Evolutionary conservation across 179 eudicot genomes (phyloP).

Genomic region (Silene noctiflora): DNA sequence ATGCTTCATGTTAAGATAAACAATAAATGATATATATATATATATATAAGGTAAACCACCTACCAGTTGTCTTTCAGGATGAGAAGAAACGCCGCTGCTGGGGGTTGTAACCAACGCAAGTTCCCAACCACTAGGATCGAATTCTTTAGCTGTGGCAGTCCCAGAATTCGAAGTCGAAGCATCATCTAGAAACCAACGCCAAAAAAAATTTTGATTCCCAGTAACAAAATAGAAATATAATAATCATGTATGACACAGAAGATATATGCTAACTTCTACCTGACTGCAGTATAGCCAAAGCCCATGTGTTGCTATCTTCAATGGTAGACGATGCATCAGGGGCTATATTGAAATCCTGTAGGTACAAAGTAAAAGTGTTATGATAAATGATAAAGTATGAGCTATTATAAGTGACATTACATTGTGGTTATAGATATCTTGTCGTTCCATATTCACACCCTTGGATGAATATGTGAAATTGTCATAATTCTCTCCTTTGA

Average conservation of each 20-base stretch:
- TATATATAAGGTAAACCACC: constrained; percentile 12
- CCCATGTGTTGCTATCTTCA: constrained; percentile 79
- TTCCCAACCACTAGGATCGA: constrained; percentile 85
- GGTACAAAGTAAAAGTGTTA: neutral
- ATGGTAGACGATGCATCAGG: constrained; percentile 51
- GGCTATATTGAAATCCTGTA: constrained; percentile 66
- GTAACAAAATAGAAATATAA: neutral
- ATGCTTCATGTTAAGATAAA: neutral
- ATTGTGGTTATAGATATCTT: constrained; percentile 34
- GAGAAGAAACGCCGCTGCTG: constrained; percentile 62
- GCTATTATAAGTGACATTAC: neutral
- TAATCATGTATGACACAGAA: neutral
- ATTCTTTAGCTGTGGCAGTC: constrained; percentile 44
- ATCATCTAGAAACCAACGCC: constrained; percentile 35
- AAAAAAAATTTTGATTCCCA: neutral
- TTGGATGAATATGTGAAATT: neutral
- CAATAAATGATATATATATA: neutral
- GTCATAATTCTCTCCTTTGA: neutral
- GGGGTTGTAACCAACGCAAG: constrained; percentile 78
- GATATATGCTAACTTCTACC: constrained; percentile 38
- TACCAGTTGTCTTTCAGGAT: constrained; percentile 84
- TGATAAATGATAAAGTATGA: neutral
- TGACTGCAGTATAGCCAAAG: constrained; percentile 84
- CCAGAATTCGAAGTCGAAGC: constrained; percentile 42
- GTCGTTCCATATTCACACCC: neutral